Base-by-base conservation (phyloP, 2,329 filamentous ascomycete species). In the Phialophora expanda region DNA sequence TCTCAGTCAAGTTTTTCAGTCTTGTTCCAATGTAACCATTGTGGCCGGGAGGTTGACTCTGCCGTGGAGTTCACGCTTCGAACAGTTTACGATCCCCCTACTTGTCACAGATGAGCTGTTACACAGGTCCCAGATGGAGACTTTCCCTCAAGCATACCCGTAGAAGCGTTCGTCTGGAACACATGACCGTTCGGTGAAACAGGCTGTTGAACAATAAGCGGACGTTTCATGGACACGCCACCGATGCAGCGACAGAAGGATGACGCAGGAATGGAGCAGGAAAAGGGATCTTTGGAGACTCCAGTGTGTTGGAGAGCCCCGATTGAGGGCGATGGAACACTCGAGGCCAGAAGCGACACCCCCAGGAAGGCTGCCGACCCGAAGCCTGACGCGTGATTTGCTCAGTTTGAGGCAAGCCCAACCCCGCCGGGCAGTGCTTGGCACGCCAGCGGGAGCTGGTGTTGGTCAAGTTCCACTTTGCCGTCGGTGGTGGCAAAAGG, bases 151-250 rank as follows among this genome's bases (percentile, higher is more conserved):
- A n/a, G 38, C 38, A 2, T 9, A n/a, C n/a, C n/a, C n/a, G n/a
- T n/a, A 11, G 38, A 44, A 44, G 4, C 38, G 17, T n/a, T 17
- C 38, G 4, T n/a, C 38, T 17, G 38, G 14, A 7, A 41, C 38
- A 17, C 24, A 14, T 17, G 30, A 61, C 11, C 5, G 9, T 30
- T 20, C 46, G 58, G 58, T 41, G 58, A 61, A 61, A 61, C 58
- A 51, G 28, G 58, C 20, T 51, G 28, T 20, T 28, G 30, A 28
- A 61, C 44, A 34, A 38, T 9, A 61, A 24, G 20, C 28, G 24
- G 24, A 51, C 20, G 63, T 65, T 62, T 65, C 63, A 65, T 46
- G 4, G 41, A 14, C 58, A 62, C 57, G 63, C 63, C 63, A 65
- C 44, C 56, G 59, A 62, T 62, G 59, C 34, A 22, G 51, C 20